Evolutionary conservation across 2,329 filamentous ascomycete genomes (phyloP), one percentile per base, ranked within the genome.

Genomic region (Plenodomus lindquistii): DNA sequence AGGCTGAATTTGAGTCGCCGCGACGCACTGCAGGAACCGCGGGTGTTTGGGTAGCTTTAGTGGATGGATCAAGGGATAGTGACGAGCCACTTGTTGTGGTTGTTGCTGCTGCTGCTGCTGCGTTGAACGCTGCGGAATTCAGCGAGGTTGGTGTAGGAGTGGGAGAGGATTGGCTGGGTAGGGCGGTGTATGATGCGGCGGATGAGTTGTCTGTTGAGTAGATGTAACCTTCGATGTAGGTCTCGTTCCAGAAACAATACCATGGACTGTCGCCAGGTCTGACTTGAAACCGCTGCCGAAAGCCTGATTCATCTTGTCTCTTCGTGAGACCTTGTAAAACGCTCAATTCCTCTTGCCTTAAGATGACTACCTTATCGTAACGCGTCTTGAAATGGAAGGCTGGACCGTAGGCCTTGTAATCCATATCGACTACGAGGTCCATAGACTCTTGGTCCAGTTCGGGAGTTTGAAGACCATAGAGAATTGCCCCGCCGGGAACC

Each of bases 211-310:
- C 70, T 44, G 82, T 78, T 44, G 83, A 75, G 60, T 87, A 89
- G 39, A 89, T 79, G 68, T 87, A 88, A 31, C 82, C 81, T 66
- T 88, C 85, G 41, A 88, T 76, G 44, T 84, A 77, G 0, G 85
- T 88, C 13, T 77, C 74, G 63, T 88, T 88, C 84, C 85, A 89
- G 65, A 81, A 82, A 67, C 85, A 89, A 60, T 84, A 86, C 85
- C 85, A 89, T 2, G 85, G 84, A 49, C 77, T 78, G 29, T 87
- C 82, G 8, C 82, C 82, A n/a, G 78, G 75, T 46, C 74, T 65
- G 10, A 77, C 73, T 42, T 75, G 66, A 54, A 77, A 73, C 34
- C 74, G 74, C 48, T 73, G 72, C 42, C 68, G 59, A 36, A 65
- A 68, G 13, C 48, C 46, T 11, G 58, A 56, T 21, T 59, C 54